Percentiles rank a stretch among this genome's conserved stretches.
phyloP scores from a whole-genome alignment of 2,329 filamentous ascomycete genomes.

The Alternaria atra region DNA sequence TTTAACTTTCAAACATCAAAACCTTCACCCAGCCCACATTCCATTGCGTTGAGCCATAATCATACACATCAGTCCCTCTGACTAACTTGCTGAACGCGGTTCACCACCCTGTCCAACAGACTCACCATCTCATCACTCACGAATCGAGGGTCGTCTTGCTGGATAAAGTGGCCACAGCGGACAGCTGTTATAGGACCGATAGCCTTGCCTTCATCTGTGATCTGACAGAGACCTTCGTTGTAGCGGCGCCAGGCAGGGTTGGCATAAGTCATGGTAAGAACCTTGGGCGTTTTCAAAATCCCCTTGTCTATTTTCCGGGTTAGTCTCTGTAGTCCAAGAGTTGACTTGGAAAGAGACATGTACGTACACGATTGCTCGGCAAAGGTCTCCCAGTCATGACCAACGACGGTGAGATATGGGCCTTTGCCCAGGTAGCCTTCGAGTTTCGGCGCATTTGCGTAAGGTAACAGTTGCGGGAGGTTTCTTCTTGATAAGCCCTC shows the following conservation, averaged over 20 bases:
- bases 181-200: constrained; percentile 59
- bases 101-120: constrained; percentile 48
- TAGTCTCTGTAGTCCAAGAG: constrained; percentile 7
- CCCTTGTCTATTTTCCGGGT: constrained; percentile 29
- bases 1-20: background rate
- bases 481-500: constrained; percentile 62
- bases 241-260: constrained; percentile 65
- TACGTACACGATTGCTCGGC: constrained; percentile 56
- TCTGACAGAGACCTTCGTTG: constrained; percentile 60
- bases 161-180: constrained; percentile 65
- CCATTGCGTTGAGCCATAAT: background rate
- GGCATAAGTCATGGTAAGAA: constrained; percentile 60
- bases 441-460: constrained; percentile 55
- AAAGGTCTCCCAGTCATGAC: constrained; percentile 64
- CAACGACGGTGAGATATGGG: constrained; percentile 61
- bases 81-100: constrained; percentile 46
- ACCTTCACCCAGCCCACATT: background rate
- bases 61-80: constrained; percentile 28
- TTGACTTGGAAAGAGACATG: constrained; percentile 2
- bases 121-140: constrained; percentile 45
- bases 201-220: constrained; percentile 54
- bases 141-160: constrained; percentile 60
- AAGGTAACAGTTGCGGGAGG: constrained; percentile 56
- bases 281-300: constrained; percentile 41
- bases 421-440: constrained; percentile 46